Evolutionary conservation across 2,329 filamentous ascomycete species (phyloP).

Genomic region (Neocatenulostroma microsporum): DNA sequence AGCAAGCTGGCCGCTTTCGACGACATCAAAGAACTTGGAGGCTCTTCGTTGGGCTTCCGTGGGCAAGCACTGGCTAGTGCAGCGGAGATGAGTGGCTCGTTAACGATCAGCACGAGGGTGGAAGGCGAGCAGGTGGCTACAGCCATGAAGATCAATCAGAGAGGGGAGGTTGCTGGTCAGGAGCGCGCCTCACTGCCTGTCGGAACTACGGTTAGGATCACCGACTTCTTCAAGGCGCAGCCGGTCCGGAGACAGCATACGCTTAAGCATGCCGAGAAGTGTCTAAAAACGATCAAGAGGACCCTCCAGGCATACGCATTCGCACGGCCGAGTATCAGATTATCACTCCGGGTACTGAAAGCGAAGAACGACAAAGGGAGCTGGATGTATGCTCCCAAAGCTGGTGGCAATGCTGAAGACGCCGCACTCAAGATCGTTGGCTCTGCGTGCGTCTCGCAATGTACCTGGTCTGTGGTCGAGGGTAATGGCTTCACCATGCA

Average conservation of each 20-base stretch:
- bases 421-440: slow-evolving; percentile 56
- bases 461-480: slow-evolving; percentile 36
- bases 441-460: slow-evolving; percentile 48
- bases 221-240: slow-evolving; percentile 51
- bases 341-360: slow-evolving; percentile 54
- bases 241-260: slow-evolving; percentile 57
- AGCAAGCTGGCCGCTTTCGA: slow-evolving; percentile 63
- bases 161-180: slow-evolving; percentile 37
- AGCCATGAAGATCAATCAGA: slow-evolving; percentile 43
- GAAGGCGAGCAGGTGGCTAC: slow-evolving; percentile 53
- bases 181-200: slow-evolving; percentile 48
- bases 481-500: slow-evolving; percentile 42
- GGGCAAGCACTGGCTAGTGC: slow-evolving; percentile 64
- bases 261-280: slow-evolving; percentile 51
- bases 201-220: slow-evolving; percentile 61
- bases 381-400: slow-evolving; percentile 57
- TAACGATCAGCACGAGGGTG: slow-evolving; percentile 58
- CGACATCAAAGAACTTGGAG: slow-evolving; percentile 52
- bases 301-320: slow-evolving; percentile 59
- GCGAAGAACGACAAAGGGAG: slow-evolving; percentile 42
- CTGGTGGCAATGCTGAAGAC: slow-evolving; percentile 46
- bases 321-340: slow-evolving; percentile 54
- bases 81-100: slow-evolving; percentile 48
- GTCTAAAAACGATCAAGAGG: slow-evolving; percentile 50
- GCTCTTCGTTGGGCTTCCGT: slow-evolving; percentile 63